Base-by-base conservation (phyloP, 768 basidiomycete species). In the Boletus reticulatus region DNA sequence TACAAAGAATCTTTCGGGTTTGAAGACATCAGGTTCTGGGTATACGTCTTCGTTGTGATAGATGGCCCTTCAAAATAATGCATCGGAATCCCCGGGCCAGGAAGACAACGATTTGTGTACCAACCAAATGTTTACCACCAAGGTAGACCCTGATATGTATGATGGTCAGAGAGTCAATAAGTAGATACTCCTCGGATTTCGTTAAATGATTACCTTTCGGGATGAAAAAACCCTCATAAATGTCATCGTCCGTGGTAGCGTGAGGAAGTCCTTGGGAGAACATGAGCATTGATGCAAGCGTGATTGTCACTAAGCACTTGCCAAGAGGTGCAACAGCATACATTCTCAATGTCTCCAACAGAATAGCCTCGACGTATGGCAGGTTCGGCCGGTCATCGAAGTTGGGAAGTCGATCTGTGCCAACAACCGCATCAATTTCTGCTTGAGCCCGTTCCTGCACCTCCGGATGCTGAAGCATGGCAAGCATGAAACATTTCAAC, bases 381-480 rank as follows among this genome's bases (percentile, higher is more conserved):
- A 73, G 43, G n/a, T 42, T 41, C 4, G 55, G 47, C 47, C 61
- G 48, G 31, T 72, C 67, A 17, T 55, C 58, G 19, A 67, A 61
- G 11, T 47, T 52, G 6, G 73, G 73, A 14, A 72, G 57, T 11
- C 68, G 53, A 41, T 57, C 49, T 13, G 42, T 57, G 5, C 75
- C 74, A 39, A 74, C 56, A 17, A 70, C 64, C 0, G 49, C 38
- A 12, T 67, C 63, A 11, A 75, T 52, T 53, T 74, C 73, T 34
- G 62, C 63, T 7, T 69, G 61, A 29, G 73, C 73, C 22, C 54
- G 57, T 12, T 50, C 43, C 44, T 75, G 72, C n/a, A 69, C 63
- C 10, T 68, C 67, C 1, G 73, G 73, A 49, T 72, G 41, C 8
- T 56, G 52, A 9, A 67, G 29, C 68, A 74, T 75, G 13, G 65